Conservation (phyloP, 805 yeast species). For the Kodamaea restingae region DNA sequence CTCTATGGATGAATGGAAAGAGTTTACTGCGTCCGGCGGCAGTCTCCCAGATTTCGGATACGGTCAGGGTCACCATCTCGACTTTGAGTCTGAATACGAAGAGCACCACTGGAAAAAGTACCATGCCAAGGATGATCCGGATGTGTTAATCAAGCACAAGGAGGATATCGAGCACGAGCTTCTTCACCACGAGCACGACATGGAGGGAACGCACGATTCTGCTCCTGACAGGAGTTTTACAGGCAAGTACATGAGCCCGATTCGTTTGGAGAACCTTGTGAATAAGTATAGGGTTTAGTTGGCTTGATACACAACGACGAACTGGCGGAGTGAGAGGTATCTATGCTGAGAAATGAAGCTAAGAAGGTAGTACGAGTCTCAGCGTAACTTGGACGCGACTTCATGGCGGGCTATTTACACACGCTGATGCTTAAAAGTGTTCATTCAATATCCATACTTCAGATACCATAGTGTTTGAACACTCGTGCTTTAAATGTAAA, state of each 20-base stretch:
- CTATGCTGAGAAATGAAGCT: too few species aligned
- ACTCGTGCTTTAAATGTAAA: too few species aligned
- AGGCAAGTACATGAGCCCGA: slow-evolving; percentile 27
- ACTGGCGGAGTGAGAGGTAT: background rate
- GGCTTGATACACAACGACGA: too few species aligned
- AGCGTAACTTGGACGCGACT: too few species aligned
- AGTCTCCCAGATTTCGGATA: slow-evolving; percentile 87
- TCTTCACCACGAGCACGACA: slow-evolving; percentile 80
- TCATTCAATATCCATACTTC: too few species aligned
- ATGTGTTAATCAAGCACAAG: slow-evolving; percentile 71
- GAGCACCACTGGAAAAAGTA: slow-evolving; percentile 89
- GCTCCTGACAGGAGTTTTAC: slow-evolving; percentile 26
- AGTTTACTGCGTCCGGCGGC: slow-evolving; percentile 57
- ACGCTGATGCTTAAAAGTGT: too few species aligned
- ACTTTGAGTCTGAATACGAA: slow-evolving; percentile 90
- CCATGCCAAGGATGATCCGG: slow-evolving; percentile 77
- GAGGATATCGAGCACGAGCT: slow-evolving; percentile 89
- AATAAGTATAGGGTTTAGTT: slow-evolving; percentile 20
- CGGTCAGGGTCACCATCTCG: slow-evolving; percentile 93
- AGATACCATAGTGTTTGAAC: too few species aligned
- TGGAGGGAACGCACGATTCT: slow-evolving; percentile 49
- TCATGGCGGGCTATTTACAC: too few species aligned
- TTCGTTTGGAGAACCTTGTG: slow-evolving; percentile 30
- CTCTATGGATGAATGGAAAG: slow-evolving; percentile 64
- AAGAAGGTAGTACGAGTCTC: too few species aligned